These are phyloP conservation scores for Picochlorum sp. DNA, from an alignment of 139 green algal genomes.

Conservation along the genomic window DNA sequence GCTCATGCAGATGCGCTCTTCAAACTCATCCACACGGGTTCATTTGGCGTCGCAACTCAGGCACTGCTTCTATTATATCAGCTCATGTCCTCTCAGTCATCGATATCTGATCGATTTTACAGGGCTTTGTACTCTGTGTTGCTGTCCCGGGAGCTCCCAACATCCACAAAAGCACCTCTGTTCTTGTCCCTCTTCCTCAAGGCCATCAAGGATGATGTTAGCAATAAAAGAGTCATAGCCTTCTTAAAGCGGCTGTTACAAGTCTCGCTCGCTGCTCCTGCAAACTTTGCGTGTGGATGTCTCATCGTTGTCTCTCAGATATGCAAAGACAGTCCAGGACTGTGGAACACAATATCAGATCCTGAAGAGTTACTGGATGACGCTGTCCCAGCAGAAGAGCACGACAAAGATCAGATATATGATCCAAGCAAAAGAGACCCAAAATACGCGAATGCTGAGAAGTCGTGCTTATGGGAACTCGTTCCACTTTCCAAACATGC, in stretches of 20 bases:
- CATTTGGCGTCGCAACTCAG: conserved; percentile 76
- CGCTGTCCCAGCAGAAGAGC: conserved; percentile 55
- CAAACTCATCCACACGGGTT: conserved; percentile 73
- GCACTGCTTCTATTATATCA: conserved; percentile 86
- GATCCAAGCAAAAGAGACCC: conserved; percentile 81
- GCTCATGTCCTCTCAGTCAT: conserved; percentile 49
- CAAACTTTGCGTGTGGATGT: conserved; percentile 75
- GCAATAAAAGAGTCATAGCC: conserved; percentile 53
- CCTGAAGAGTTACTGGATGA: conserved; percentile 60
- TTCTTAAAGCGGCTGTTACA: conserved; percentile 92
- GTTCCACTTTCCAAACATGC: conserved; percentile 59
- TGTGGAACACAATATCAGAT: conserved; percentile 76
- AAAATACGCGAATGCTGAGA: conserved; percentile 58
- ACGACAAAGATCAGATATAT: conserved; percentile 54
- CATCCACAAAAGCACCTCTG: conserved; percentile 57
- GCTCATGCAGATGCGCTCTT: conserved; percentile 72
- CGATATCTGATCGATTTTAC: conserved; percentile 82
- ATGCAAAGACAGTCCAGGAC: conserved; percentile 44
- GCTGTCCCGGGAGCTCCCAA: conserved; percentile 34
- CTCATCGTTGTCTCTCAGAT: conserved; percentile 79
- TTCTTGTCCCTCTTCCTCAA: conserved; percentile 87
- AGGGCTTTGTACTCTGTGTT: conserved; percentile 80
- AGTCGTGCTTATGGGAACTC: conserved; percentile 86
- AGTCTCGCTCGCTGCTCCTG: conserved; percentile 49
- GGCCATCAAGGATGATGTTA: conserved; percentile 67